These are phyloP conservation scores for Lasiodiplodia citricola DNA, from an alignment of 2,329 filamentous ascomycete genomes.

Conservation along the genomic window DNA sequence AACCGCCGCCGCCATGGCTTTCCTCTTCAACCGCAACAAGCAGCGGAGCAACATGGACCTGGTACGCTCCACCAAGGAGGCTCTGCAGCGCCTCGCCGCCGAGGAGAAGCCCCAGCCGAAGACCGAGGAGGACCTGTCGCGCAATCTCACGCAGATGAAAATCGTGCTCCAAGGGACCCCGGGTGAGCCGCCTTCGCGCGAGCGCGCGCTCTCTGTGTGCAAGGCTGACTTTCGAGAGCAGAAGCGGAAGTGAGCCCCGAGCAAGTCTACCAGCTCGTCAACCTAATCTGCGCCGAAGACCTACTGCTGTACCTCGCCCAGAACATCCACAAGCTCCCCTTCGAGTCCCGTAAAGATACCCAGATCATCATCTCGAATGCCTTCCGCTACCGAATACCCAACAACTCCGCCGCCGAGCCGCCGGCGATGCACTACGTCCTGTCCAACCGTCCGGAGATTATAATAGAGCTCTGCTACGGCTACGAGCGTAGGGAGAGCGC, in stretches of 20 bases:
- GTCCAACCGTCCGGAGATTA: slow-evolving; percentile 81
- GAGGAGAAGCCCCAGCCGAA: slow-evolving; percentile 67
- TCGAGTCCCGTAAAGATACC: slow-evolving; percentile 94
- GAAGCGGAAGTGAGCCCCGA: slow-evolving; percentile 77
- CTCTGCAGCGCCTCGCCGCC: slow-evolving; percentile 60
- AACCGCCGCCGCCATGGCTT: slow-evolving; percentile 63
- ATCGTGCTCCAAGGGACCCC: slow-evolving; percentile 89
- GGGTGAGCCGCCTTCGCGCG: slow-evolving; percentile 59
- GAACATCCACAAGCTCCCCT: slow-evolving; percentile 83
- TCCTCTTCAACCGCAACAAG: slow-evolving; percentile 67
- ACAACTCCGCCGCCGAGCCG: slow-evolving; percentile 71
- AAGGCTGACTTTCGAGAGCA: not conserved
- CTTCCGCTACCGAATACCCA: slow-evolving; percentile 81
- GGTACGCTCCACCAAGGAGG: slow-evolving; percentile 66
- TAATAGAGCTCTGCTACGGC: slow-evolving; percentile 79
- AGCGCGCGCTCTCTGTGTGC: not conserved
- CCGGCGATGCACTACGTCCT: slow-evolving; percentile 89
- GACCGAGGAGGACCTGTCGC: slow-evolving; percentile 84
- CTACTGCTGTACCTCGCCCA: slow-evolving; percentile 83
- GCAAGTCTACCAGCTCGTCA: slow-evolving; percentile 84
- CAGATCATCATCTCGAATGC: slow-evolving; percentile 96
- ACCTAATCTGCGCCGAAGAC: slow-evolving; percentile 85
- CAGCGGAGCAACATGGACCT: slow-evolving; percentile 68
- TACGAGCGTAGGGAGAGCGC: slow-evolving; percentile 92
- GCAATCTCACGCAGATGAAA: slow-evolving; percentile 89